phyloP scores from a whole-genome alignment of 352 stramenopile species.

The Elongisporangium undulatum region DNA sequence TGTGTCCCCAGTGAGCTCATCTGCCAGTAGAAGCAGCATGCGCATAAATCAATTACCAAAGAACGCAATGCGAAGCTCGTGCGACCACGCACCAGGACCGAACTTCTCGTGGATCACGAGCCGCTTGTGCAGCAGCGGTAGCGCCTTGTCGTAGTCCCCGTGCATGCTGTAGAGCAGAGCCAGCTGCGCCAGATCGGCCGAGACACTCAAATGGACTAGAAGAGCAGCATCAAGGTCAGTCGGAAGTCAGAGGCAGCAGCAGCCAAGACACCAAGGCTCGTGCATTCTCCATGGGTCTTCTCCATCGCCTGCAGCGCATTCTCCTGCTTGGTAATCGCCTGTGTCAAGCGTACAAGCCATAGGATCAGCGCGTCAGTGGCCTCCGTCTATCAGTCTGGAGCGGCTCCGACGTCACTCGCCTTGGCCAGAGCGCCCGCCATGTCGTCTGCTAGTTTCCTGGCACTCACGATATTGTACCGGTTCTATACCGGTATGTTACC shows the following conservation, averaged over 20 bases:
- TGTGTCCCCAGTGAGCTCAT: slow-evolving; percentile 54
- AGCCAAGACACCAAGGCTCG: slow-evolving; percentile 8
- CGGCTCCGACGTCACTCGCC: neutral
- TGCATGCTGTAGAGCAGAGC: slow-evolving; percentile 69
- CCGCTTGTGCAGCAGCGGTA: slow-evolving; percentile 62
- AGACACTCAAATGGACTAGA: slow-evolving; percentile 44
- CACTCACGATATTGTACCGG: neutral
- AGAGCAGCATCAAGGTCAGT: neutral
- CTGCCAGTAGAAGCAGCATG: slow-evolving; percentile 10
- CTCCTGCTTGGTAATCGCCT: slow-evolving; percentile 52
- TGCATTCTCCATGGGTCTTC: slow-evolving; percentile 46
- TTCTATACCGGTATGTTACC: neutral
- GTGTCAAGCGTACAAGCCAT: neutral
- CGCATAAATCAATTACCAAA: neutral
- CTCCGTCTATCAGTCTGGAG: neutral
- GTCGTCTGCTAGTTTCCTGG: too few relatives aligned
- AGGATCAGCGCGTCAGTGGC: neutral
- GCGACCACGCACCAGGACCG: slow-evolving; percentile 34
- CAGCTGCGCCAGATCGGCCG: slow-evolving; percentile 65
- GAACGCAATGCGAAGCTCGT: neutral
- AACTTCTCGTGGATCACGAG: slow-evolving; percentile 85
- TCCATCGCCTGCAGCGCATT: slow-evolving; percentile 37
- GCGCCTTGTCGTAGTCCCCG: slow-evolving; percentile 55
- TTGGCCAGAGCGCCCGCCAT: neutral
- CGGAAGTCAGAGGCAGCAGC: neutral